phyloP scores from a whole-genome alignment of 1,139 yeast genomes.

The Saccharomycopsis crataegensis region DNA sequence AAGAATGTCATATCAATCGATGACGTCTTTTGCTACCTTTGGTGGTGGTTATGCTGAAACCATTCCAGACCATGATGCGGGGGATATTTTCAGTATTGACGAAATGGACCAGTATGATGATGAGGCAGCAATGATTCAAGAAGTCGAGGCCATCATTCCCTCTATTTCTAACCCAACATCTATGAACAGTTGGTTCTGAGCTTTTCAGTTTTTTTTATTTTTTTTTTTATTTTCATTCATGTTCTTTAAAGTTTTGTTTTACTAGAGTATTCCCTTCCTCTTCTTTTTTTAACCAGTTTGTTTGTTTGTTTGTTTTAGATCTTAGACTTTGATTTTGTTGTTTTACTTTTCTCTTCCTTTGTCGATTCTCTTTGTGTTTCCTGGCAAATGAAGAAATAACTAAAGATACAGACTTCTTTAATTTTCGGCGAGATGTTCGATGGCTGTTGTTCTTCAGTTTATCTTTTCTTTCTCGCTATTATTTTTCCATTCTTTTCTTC shows the following conservation, averaged over 20 bases:
- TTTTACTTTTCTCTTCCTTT: background rate
- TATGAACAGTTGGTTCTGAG: conserved; percentile 5
- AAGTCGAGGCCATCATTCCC: conserved; percentile 16
- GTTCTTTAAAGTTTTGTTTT: background rate
- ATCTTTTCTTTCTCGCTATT: too few relatives aligned
- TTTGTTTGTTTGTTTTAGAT: background rate
- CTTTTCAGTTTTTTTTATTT: conserved; percentile 4
- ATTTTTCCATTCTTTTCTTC: too few relatives aligned
- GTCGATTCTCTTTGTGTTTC: too few relatives aligned
- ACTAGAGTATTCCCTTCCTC: background rate
- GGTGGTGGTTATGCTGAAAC: background rate
- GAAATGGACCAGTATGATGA: background rate
- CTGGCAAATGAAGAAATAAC: too few relatives aligned
- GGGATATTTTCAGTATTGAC: conserved; percentile 8
- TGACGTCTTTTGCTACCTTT: conserved; percentile 7
- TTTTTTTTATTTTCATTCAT: background rate
- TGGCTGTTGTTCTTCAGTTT: too few relatives aligned
- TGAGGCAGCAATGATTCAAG: conserved; percentile 10
- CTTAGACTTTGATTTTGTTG: background rate
- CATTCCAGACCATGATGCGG: background rate
- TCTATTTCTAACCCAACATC: conserved; percentile 9
- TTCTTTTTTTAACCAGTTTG: background rate
- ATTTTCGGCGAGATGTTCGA: too few relatives aligned
- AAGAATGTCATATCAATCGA: conserved; percentile 18
- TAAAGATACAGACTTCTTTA: too few relatives aligned